Percentiles rank a stretch among this genome's conserved stretches.
Conservation (phyloP, 768 basidiomycete species). For the Russula virescens region DNA sequence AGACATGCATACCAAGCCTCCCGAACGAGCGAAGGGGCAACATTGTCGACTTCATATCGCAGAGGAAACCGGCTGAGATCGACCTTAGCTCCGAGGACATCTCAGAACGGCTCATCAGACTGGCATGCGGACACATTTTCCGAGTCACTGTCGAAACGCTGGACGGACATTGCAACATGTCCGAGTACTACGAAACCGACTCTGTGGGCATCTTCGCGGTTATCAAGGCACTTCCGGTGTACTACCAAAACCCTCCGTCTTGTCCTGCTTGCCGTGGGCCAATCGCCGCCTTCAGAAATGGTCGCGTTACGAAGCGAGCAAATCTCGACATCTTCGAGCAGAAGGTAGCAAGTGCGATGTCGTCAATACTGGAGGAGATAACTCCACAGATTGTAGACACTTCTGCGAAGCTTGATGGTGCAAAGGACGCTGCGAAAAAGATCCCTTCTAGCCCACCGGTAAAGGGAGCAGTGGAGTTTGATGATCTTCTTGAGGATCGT, state of each 20-base stretch:
- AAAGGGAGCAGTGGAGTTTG: background rate
- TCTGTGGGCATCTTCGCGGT: conserved; percentile 25
- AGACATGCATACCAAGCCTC: conserved; percentile 33
- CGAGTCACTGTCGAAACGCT: no score
- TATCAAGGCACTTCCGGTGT: conserved; percentile 29
- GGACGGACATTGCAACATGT: no score
- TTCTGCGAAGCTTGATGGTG: conserved; percentile 2
- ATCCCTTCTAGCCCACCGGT: conserved; percentile 1
- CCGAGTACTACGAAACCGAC: conserved; percentile 30
- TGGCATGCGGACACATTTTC: conserved; percentile 24
- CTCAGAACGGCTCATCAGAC: conserved; percentile 28
- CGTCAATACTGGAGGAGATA: conserved; percentile 23
- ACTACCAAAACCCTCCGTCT: conserved; percentile 29
- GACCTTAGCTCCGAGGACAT: conserved; percentile 29
- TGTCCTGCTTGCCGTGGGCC: conserved; percentile 36
- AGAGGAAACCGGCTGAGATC: conserved; percentile 28
- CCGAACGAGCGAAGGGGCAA: conserved; percentile 24
- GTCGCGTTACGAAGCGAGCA: conserved; percentile 34
- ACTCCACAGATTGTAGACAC: conserved; percentile 16
- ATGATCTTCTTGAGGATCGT: background rate
- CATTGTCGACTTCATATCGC: conserved; percentile 37
- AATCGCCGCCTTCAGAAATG: conserved; percentile 34
- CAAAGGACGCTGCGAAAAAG: conserved; percentile 22
- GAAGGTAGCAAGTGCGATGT: conserved; percentile 33
- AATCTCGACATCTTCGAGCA: conserved; percentile 36